phyloP scores from a whole-genome alignment of 306 rosid genomes.

The Quercus ilex region DNA sequence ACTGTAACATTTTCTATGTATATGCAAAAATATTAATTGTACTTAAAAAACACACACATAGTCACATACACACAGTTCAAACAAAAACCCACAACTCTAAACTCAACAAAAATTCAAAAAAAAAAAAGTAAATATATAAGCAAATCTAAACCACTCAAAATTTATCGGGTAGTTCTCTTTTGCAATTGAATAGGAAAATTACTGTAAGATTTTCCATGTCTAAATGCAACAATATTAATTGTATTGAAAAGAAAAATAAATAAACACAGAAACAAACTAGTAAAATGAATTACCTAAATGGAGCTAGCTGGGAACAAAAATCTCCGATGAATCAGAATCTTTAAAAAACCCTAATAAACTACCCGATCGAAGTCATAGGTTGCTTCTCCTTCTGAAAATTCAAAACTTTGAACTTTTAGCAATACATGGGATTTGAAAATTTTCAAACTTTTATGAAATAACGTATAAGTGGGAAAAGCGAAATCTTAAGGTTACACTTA shows the following conservation, averaged over 20 bases:
- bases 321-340: constrained; percentile 24
- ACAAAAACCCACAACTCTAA: constrained; percentile 12
- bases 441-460: no score
- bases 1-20: neutral
- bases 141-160: neutral
- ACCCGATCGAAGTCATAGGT: constrained; percentile 26
- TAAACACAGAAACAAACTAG: neutral
- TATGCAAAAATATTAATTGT: neutral
- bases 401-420: constrained; percentile 15
- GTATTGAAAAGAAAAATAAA: no score
- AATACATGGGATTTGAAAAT: neutral
- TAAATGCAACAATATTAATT: neutral
- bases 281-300: constrained; percentile 42
- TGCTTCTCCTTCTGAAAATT: constrained; percentile 12
- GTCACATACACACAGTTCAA: neutral
- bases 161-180: neutral
- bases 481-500: constrained; percentile 7
- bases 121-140: neutral
- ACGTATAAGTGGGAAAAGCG: neutral
- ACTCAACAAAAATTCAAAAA: neutral
- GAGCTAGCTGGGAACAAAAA: constrained; percentile 23
- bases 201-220: neutral
- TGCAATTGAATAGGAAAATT: no score
- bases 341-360: constrained; percentile 29
- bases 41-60: neutral